phyloP scores from a whole-genome alignment of 164 flowering plant genomes.

The Cinnamomum micranthum region DNA sequence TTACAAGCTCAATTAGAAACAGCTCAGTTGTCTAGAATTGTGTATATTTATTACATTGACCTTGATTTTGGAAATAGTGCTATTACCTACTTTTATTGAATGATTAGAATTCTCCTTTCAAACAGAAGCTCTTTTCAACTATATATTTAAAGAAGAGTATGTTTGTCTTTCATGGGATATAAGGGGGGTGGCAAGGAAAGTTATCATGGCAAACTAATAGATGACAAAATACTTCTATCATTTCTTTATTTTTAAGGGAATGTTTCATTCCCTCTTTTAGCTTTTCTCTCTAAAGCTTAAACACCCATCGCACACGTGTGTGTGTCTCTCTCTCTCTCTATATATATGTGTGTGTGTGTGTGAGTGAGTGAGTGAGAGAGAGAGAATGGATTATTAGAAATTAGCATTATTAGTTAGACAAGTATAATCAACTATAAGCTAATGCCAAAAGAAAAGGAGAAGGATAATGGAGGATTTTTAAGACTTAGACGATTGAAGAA shows the following conservation, averaged over 20 bases:
- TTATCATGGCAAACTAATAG: not conserved
- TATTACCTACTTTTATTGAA: not conserved
- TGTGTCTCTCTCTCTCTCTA: no score
- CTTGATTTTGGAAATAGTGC: not conserved
- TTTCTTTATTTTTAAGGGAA: conserved; percentile 4
- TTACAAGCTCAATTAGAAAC: no score
- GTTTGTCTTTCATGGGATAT: not conserved
- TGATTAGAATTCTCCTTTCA: conserved; percentile 5
- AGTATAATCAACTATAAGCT: not conserved
- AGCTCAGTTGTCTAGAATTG: no score
- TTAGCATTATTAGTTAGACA: not conserved
- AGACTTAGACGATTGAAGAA: no score
- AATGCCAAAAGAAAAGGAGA: not conserved
- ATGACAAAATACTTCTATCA: conserved; percentile 3
- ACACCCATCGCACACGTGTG: no score
- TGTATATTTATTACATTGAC: not conserved
- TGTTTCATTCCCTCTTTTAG: not conserved
- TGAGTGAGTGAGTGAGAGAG: conserved; percentile 5
- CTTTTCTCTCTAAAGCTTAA: not conserved
- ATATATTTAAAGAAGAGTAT: not conserved
- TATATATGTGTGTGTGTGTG: no score
- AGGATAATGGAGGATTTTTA: no score
- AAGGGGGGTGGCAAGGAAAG: conserved; percentile 2
- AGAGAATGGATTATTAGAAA: not conserved
- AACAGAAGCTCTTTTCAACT: not conserved